These are phyloP conservation scores for Tolypocladium tropicale DNA, from an alignment of 2,329 filamentous ascomycete species.

Conservation along the genomic window DNA sequence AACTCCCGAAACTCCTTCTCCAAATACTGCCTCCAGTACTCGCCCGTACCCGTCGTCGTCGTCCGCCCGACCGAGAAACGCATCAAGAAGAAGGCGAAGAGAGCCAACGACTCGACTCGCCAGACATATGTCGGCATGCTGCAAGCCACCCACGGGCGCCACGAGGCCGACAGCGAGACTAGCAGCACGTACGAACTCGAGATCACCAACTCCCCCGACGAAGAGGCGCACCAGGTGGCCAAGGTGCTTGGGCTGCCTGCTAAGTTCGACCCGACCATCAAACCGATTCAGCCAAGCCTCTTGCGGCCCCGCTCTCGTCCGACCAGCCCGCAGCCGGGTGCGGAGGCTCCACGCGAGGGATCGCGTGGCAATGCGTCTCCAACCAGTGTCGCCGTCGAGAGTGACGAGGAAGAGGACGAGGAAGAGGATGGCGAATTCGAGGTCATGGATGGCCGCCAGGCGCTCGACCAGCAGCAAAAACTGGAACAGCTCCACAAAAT, in stretches of 20 bases:
- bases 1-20: conserved; percentile 73
- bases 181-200: conserved; percentile 45
- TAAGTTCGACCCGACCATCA: conserved; percentile 53
- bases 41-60: conserved; percentile 85
- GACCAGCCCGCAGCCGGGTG: conserved; percentile 5
- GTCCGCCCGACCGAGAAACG: conserved; percentile 81
- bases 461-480: conserved; percentile 37
- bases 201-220: conserved; percentile 43
- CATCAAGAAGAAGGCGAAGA: conserved; percentile 81
- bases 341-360: conserved; percentile 9
- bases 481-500: conserved; percentile 44
- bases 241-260: conserved; percentile 53
- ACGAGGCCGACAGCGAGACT: conserved; percentile 47
- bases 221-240: conserved; percentile 55
- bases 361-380: conserved; percentile 13
- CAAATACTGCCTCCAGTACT: conserved; percentile 91
- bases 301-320: conserved; percentile 10
- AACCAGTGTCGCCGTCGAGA: conserved; percentile 29
- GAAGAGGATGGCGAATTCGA: conserved; percentile 33
- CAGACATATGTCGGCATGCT: conserved; percentile 72
- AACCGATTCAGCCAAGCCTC: conserved; percentile 33
- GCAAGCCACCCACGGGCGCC: conserved; percentile 46
- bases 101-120: conserved; percentile 63
- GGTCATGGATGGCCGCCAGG: conserved; percentile 31
- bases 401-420: conserved; percentile 27